Evolutionary conservation across 805 yeast genomes (phyloP), one percentile per base, ranked within the genome.

Genomic region (Hanseniaspora valbyensis): DNA sequence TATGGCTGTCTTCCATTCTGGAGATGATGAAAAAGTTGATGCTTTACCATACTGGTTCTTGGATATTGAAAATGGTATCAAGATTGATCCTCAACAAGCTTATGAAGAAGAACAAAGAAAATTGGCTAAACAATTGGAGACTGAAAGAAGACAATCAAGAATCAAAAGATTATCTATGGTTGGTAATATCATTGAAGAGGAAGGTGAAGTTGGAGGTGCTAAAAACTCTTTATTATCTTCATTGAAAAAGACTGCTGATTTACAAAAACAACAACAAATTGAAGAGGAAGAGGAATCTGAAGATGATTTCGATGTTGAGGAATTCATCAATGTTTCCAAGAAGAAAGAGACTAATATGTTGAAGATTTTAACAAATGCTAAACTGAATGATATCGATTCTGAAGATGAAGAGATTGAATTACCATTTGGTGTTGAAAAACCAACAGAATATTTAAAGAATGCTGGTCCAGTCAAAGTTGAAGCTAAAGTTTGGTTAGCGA

Each of bases 401-500:
- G 96, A 88, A 64, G 95, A 84, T 54, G 87, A 81, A 59, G 96
- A 89, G 63, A 74, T 87, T 42, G 79, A 74, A 21, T 70, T 90
- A 52, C 98, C 98, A 12, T 79, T 83, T 2, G 97, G 97, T 14
- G 97, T 90, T 19, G 71, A 72, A 41, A 84, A 82, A 61, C 98
- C 98, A 50, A 77, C 75, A 24, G 70, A 73, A 29, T 77, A 84
- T 67, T 73, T 90, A 58, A 84, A 89, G 61, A 88, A 88, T 64
- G 81, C 89, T 25, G 95, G 96, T 7, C 92, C 96, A 1, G 77
- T 88, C 51, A 88, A 84, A 66, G 89, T 92, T 53, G 98, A 92
- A 69, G 94, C 97, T 28, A 92, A 92, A 63, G 98, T 92, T 13
- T 92, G 97, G 96, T 73, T 92, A 56, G 98, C 98, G 26, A 92